Base-by-base conservation (phyloP, 345 rosid genomes). In the Arabidopsis suecica region DNA sequence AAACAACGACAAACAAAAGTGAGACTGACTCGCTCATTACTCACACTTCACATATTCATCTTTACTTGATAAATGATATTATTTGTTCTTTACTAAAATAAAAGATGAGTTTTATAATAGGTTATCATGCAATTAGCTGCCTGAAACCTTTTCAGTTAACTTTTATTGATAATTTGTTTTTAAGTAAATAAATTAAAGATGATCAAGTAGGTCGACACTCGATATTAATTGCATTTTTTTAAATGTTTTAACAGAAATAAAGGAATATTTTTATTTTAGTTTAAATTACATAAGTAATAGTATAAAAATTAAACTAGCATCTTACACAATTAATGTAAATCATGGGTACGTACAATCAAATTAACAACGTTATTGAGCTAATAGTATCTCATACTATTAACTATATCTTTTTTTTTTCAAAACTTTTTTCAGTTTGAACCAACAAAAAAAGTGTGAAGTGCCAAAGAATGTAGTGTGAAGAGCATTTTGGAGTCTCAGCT, bases 1-100 rank as follows among this genome's bases (percentile, higher is more conserved):
- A 48, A 30, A 75, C 53, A 49, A 36, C 56, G 68, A 75, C 73
- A 68, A 49, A 30, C 50, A 36, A 65, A 74, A 56, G 66, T 47
- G 59, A 58, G 51, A 56, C 58, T 23, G 34, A 65, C 65, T 56
- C 71, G 42, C 41, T 47, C 9, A 56, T 9, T 32, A 41, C 63
- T 53, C n/a, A 8, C 61, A 71, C 60, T 49, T 23, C 60, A 49
- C 51, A 42, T 44, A 22, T 44, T 28, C 33, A 58, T 72, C 3
- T 42, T 72, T 50, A 50, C 41, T 49, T 36, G 11, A 36, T 4
- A 22, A 11, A 36, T 53, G 1, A 37, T 22, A 49, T 22, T 10
- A 32, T 62, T 61, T 40, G 12, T 38, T 23, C 48, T 22, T 22
- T 61, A 8, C 5, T 48, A 48, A 48, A 48, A 18, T 45, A 18